A percentile compares a stretch with the other conserved stretches of the same genome.
These are phyloP conservation scores for Eudorina sp. DNA, from an alignment of 139 green algal species.

Conservation along the genomic window DNA sequence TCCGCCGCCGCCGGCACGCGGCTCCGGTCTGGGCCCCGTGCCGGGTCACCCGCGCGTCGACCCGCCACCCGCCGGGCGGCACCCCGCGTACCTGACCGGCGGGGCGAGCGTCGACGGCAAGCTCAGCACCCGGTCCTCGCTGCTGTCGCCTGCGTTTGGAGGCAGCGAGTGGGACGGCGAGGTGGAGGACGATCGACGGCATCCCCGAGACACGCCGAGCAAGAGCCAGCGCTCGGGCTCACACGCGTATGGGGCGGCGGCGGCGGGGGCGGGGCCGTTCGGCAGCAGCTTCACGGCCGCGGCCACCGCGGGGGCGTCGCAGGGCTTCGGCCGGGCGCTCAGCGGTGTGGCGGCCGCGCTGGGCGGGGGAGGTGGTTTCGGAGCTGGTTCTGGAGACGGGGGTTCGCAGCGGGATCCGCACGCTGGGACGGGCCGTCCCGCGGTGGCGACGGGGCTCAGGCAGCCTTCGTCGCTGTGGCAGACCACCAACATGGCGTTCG, in stretches of 20 bases:
- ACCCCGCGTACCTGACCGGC: no score
- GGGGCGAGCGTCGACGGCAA: no score
- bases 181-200: background rate
- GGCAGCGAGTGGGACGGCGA: background rate
- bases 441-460: background rate
- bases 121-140: background rate
- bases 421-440: no score
- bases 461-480: conserved; percentile 46
- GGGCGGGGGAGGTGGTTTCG: no score
- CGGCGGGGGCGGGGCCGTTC: background rate
- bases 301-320: background rate
- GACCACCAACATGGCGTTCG: conserved; percentile 47
- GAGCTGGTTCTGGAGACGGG: no score
- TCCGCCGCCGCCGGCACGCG: no score
- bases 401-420: no score
- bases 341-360: background rate
- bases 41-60: conserved; percentile 31
- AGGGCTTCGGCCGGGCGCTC: background rate
- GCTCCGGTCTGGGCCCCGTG: background rate
- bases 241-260: background rate
- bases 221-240: background rate
- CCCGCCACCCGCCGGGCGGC: background rate
- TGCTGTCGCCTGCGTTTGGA: background rate
- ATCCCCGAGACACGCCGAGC: background rate
- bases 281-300: background rate